A percentile compares a stretch with the other conserved stretches of the same genome.
These are phyloP conservation scores for Tylopilus plumbeoviolaceoides DNA, from an alignment of 768 basidiomycete species.

Conservation along the genomic window DNA sequence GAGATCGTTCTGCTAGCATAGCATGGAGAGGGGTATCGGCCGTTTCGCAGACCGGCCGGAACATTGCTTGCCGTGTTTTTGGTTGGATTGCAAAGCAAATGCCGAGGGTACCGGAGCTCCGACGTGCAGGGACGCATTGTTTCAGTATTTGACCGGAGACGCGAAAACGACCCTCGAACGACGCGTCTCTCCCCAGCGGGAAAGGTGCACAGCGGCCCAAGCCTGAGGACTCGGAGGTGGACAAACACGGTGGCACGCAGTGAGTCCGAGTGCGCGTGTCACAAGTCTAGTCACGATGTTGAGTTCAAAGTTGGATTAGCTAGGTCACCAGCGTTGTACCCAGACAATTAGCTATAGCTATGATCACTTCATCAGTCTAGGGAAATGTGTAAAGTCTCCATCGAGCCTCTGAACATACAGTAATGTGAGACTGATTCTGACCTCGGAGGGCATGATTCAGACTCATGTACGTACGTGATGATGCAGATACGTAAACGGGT, in stretches of 20 bases:
- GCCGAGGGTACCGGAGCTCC: not conserved
- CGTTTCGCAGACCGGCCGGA: too few relatives aligned
- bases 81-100: not conserved
- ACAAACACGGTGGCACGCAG: too few relatives aligned
- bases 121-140: not conserved
- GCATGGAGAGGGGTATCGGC: not conserved
- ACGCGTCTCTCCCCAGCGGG: not conserved
- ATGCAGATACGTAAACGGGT: conserved; percentile 28
- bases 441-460: too few relatives aligned
- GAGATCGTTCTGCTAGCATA: not conserved
- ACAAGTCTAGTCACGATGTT: not conserved
- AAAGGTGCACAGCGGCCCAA: not conserved
- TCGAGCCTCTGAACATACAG: conserved; percentile 23
- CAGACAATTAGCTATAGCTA: too few relatives aligned
- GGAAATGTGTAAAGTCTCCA: conserved; percentile 12
- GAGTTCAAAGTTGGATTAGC: too few relatives aligned
- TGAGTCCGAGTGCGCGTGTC: not conserved
- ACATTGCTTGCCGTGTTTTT: too few relatives aligned
- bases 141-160: not conserved
- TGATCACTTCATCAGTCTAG: not conserved
- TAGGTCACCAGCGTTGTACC: not conserved
- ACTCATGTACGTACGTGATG: too few relatives aligned
- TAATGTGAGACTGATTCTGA: conserved; percentile 30
- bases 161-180: not conserved
- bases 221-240: too few relatives aligned